Percentiles rank a stretch among this genome's conserved stretches.
Evolutionary conservation across 257 asterid genomes (phyloP).

Genomic region (Solanum lignicaule): DNA sequence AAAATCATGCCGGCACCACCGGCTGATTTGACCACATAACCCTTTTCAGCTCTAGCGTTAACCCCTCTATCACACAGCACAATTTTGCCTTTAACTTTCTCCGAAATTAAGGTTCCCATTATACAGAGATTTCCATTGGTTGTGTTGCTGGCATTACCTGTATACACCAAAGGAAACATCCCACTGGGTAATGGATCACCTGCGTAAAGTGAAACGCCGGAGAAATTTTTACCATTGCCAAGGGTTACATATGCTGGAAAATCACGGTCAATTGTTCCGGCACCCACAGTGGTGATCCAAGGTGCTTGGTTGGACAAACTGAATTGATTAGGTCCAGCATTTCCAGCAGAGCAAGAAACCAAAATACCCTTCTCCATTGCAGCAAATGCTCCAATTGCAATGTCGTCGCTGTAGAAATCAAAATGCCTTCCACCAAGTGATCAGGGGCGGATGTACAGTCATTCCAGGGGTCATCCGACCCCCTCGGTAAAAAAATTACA

Average conservation of each 20-base stretch:
- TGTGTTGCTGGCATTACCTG: constrained; percentile 51
- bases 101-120: constrained; percentile 53
- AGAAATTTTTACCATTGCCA: constrained; percentile 61
- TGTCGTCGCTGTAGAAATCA: constrained; percentile 45
- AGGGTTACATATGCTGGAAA: constrained; percentile 75
- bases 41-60: constrained; percentile 45
- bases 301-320: constrained; percentile 67
- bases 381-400: constrained; percentile 62
- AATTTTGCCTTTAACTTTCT: constrained; percentile 44
- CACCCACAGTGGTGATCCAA: constrained; percentile 89
- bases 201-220: constrained; percentile 54
- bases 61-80: constrained; percentile 65
- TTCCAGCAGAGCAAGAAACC: constrained; percentile 78
- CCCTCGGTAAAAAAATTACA: too few relatives aligned
- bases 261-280: constrained; percentile 80
- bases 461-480: too few relatives aligned
- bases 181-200: constrained; percentile 28
- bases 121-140: constrained; percentile 64
- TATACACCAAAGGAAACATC: constrained; percentile 62
- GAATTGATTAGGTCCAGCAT: constrained; percentile 51
- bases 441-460: too few relatives aligned
- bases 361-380: constrained; percentile 87
- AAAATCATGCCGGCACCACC: constrained; percentile 62
- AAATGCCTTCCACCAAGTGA: constrained; percentile 73
- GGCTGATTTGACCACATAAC: constrained; percentile 47